Evolutionary conservation across 805 yeast genomes (phyloP), one percentile per base, ranked within the genome.

Genomic region (Starmerella kuoi): DNA sequence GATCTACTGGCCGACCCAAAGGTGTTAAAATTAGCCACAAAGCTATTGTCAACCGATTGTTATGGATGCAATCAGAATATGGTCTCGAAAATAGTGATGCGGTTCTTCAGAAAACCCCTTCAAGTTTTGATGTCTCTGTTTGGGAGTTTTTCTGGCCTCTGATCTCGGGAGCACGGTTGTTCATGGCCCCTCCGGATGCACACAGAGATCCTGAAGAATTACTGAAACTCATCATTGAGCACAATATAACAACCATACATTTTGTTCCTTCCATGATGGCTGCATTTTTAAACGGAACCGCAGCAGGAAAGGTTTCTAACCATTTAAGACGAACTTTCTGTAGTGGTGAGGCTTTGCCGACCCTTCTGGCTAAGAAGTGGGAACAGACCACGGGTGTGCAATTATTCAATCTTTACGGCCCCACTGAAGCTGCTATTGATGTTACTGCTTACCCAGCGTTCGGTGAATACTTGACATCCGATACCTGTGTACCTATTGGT

Each of bases 1-100:
- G 93, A 28, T 77, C 86, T 15, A 79, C 91, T 21, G 91, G 91
- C 48, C 70, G 72, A 46, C 93, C 93, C 50, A 81, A 81, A 65
- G 93, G 93, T 59, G 91, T 80, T 25, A 78, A 77, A 38, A 64
- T 81, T 2, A 37, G 43, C 25, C 47, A 46, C 28, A 18, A 28
- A 11, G 47, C 49, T 2, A 43, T 46, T 17, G 38, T 40, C 3
- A 46, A 46, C 25, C 42, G 49, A 1, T 11, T 46, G 7, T 14
- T 35, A 17, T 46, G 49, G 49, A 46, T 46, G 49, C 47, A 46
- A 19, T 14, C 20, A 24, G 38, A 36, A 35, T 46, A 40, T 30
- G 25, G 30, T 4, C 37, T 46, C 8, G 31, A 27, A 2, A 2
- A 6, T 1, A 14, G 14, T 18, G 49, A 46, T 31, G 37, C 25